phyloP scores from a whole-genome alignment of 352 stramenopile genomes.

The Phytophthora vignae region DNA sequence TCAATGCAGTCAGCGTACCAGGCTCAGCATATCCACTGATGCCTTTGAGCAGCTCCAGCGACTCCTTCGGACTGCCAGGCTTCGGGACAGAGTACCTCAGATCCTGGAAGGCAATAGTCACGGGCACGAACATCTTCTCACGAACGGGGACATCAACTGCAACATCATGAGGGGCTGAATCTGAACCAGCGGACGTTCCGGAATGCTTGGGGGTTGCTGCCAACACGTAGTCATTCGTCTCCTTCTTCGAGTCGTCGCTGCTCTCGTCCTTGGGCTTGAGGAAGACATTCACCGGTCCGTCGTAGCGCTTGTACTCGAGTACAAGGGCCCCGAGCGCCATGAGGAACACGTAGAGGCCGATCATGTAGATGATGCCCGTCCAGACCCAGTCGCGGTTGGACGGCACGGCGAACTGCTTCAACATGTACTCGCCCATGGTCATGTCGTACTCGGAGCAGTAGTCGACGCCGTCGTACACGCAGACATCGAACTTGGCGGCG shows the following conservation, averaged over 20 bases:
- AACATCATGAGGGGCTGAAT: constrained; percentile 3
- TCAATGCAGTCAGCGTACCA: constrained; percentile 83
- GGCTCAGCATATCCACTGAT: constrained; percentile 52
- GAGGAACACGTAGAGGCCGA: constrained; percentile 31
- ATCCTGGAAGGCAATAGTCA: constrained; percentile 43
- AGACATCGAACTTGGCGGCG: constrained; percentile 37
- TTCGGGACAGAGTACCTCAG: constrained; percentile 44
- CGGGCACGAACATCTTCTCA: constrained; percentile 34
- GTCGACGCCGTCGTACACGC: constrained; percentile 42
- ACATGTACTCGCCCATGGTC: constrained; percentile 48
- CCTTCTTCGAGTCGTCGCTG: neutral
- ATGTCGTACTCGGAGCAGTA: constrained; percentile 40
- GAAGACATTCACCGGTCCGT: constrained; percentile 25
- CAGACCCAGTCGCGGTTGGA: constrained; percentile 34
- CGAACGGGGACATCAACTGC: constrained; percentile 13
- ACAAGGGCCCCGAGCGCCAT: constrained; percentile 34
- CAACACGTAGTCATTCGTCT: constrained; percentile 17
- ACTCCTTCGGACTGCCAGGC: constrained; percentile 40
- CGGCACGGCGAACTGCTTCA: constrained; percentile 42
- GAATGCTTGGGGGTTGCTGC: constrained; percentile 26
- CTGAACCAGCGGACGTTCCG: constrained; percentile 14
- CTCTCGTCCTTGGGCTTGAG: constrained; percentile 16
- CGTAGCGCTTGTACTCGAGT: constrained; percentile 48
- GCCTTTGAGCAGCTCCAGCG: constrained; percentile 55
- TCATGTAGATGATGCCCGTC: constrained; percentile 39